phyloP scores from a whole-genome alignment of 2,329 filamentous ascomycete species.

The Aspergillus thermomutatus region DNA sequence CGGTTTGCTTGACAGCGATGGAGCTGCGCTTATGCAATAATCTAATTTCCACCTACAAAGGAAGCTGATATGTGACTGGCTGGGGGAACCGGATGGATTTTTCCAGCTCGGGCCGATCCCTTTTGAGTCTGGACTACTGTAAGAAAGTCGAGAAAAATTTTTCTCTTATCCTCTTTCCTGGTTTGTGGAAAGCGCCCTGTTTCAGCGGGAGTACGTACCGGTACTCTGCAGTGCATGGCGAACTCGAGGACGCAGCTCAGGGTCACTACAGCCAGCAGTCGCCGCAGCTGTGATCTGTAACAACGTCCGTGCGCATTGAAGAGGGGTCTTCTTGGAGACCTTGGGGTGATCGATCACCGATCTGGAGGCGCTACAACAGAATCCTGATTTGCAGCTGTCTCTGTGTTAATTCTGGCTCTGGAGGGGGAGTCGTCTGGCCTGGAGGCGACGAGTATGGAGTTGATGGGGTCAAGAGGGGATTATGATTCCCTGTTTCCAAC shows the following conservation, averaged over 20 bases:
- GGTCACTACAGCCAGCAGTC: neutral
- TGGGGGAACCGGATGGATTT: constrained; percentile 2
- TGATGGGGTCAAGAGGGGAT: neutral
- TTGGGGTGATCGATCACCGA: neutral
- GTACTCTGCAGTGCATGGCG: neutral
- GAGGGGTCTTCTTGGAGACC: neutral
- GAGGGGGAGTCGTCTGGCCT: neutral
- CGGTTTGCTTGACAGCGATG: constrained; percentile 60
- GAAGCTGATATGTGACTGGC: constrained; percentile 2
- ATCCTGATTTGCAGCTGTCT: neutral
- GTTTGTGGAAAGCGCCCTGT: neutral
- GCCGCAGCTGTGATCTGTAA: neutral
- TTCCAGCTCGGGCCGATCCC: constrained; percentile 3
- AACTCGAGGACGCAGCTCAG: neutral
- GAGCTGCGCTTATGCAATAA: constrained; percentile 19
- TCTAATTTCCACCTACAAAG: neutral
- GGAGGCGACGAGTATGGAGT: neutral
- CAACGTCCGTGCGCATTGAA: neutral
- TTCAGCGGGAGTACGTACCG: neutral
- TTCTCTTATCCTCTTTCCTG: neutral
- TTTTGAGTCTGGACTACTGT: neutral
- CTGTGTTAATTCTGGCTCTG: neutral
- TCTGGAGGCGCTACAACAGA: neutral
- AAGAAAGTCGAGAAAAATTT: neutral
- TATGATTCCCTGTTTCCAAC: neutral